Base-by-base conservation (phyloP, 2,329 filamentous ascomycete species). In the Paracamarosporium sp. region DNA sequence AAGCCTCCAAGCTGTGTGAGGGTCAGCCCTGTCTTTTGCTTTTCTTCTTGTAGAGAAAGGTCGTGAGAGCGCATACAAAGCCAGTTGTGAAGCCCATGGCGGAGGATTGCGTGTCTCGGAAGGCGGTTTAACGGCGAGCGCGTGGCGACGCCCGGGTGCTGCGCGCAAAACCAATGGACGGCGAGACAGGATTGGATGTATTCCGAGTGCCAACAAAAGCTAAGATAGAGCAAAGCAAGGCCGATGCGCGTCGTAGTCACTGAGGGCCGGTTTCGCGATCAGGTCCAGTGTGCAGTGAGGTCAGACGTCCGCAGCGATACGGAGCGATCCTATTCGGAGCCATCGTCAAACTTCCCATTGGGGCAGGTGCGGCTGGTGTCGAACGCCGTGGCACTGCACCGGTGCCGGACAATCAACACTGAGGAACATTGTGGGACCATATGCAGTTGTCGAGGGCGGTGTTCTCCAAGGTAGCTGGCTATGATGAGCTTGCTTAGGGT, bases 71-170 rank as follows among this genome's bases (percentile, higher is more conserved):
- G 69, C 75, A 45, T 75, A 83, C 81, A 65, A 83, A 80, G 74
- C 81, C 81, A 17, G 80, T 81, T 58, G 79, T 81, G 76, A 83
- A 82, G 70, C 81, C 81, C 81, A 83, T 83, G 63, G 54, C 41
- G 55, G 31, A 47, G 28, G 22, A 22, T 50, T 38, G 24, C 9
- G 40, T 47, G 27, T 52, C 31, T 35, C 27, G 50, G 15, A n/a
- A 47, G 31, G 15, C n/a, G 22, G 6, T 13, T 27, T 11, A 8
- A 13, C 17, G 24, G 36, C 48, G 36, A 38, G 48, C 27, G 48
- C 7, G 17, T 22, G 24, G 35, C 27, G 27, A 25, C 25, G 27
- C 48, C 17, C 27, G 24, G 24, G 25, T 30, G 27, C 22, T 13
- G 36, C 28, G 48, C 48, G 27, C 48, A 41, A 41, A 27, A 36